Evolutionary conservation across 140 eudicot species (phyloP).

Genomic region (Cichorium intybus): DNA sequence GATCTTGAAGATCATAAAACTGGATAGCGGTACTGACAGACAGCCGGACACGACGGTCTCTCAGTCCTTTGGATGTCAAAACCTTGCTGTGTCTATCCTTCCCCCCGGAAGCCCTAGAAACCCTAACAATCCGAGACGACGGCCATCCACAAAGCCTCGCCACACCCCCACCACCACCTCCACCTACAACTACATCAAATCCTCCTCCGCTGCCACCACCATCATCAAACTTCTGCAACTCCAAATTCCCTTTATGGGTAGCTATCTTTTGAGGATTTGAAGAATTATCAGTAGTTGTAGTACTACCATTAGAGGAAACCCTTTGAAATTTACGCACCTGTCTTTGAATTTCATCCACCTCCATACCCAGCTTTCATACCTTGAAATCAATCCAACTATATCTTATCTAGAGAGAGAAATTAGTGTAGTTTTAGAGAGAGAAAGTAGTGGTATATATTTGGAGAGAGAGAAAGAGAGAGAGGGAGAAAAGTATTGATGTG

Average conservation of each 20-base stretch:
- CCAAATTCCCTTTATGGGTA: conserved; percentile 24
- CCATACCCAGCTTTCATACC: conserved; percentile 78
- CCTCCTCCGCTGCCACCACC: conserved; percentile 16
- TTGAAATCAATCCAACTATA: conserved; percentile 22
- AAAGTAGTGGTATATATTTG: conserved; percentile 23
- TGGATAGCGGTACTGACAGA: conserved; percentile 86
- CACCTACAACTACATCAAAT: conserved; percentile 19
- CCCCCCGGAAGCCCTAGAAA: conserved; percentile 90
- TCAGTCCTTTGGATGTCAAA: conserved; percentile 71
- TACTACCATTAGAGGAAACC: conserved; percentile 39
- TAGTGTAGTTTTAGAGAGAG: conserved; percentile 30
- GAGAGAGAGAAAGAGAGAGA: conserved; percentile 23
- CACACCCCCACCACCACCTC: conserved; percentile 26
- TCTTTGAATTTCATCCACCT: conserved; percentile 70
- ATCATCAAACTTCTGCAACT: conserved; percentile 28
- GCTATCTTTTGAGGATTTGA: conserved; percentile 26
- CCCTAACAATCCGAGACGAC: conserved; percentile 86
- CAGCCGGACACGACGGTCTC: conserved; percentile 80
- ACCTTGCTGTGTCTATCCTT: conserved; percentile 94
- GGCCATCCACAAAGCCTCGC: conserved; percentile 68
- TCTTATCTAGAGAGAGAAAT: conserved; percentile 22
- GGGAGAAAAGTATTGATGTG: conserved; percentile 16
- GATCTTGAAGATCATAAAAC: conserved; percentile 86
- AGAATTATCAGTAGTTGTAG: conserved; percentile 22
- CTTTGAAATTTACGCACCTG: conserved; percentile 57